Conservation (phyloP, 352 stramenopile genomes). For the Phytophthora aleatoria region DNA sequence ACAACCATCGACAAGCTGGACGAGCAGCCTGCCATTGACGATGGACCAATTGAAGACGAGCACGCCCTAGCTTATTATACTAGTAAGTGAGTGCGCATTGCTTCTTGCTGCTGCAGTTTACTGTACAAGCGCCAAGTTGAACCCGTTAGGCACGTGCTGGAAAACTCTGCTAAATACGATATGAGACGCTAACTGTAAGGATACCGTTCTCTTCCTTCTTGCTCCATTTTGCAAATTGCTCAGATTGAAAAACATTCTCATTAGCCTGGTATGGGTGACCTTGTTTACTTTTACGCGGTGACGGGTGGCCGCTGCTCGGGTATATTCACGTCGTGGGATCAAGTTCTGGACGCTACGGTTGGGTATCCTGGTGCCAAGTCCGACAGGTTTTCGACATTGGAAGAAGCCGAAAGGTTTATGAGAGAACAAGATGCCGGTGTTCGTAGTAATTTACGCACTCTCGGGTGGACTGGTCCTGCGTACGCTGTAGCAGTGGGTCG, state of each 20-base stretch:
- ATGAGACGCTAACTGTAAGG: not conserved
- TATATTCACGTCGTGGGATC: slow-evolving; percentile 25
- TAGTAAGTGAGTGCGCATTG: no score
- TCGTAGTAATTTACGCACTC: not conserved
- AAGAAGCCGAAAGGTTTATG: slow-evolving; percentile 49
- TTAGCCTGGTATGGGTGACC: not conserved
- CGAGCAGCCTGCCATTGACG: no score
- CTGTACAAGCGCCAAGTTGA: not conserved
- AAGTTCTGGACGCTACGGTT: slow-evolving; percentile 10
- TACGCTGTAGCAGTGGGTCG: slow-evolving; percentile 62
- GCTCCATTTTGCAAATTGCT: not conserved
- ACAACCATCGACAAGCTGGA: no score
- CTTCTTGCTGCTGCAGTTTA: no score
- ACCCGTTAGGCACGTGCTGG: not conserved
- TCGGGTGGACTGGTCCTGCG: not conserved
- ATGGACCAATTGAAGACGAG: no score
- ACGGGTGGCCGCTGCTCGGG: slow-evolving; percentile 14
- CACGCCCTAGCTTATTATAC: no score
- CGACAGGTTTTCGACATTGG: slow-evolving; percentile 55
- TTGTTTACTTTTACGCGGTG: slow-evolving; percentile 25
- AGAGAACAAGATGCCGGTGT: not conserved
- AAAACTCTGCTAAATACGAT: not conserved
- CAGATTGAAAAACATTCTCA: not conserved
- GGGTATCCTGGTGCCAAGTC: slow-evolving; percentile 41
- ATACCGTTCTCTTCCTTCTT: not conserved